Base-by-base conservation (phyloP, 331 rosid species). In the Phaseolus coccineus region DNA sequence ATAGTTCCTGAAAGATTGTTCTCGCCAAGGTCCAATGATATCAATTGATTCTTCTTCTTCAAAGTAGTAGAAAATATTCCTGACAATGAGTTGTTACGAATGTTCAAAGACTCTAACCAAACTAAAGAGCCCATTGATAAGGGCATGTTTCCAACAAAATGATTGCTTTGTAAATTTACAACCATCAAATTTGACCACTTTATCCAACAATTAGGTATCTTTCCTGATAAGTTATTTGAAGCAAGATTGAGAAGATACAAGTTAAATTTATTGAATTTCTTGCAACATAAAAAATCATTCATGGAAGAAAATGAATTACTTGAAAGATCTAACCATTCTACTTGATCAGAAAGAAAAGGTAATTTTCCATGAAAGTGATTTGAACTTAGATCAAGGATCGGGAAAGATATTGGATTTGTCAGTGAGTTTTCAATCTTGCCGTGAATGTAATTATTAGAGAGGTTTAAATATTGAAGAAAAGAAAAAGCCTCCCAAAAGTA, bases 161-260 rank as follows among this genome's bases (percentile, higher is more conserved):
- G 1, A 5, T 76, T 76, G 50, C 47, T 62, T 6, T 47, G 25
- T 62, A 76, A 31, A 11, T 47, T 47, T 3, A 76, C 50, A 6
- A 37, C 50, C 5, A 2, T 0, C 2, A 77, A 8, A 35, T 0
- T 0, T 77, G 28, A n/a, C 66, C 67, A 77, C 5, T 2, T 39
- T 8, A 2, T 42, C 84, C 73, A 82, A n/a, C 85, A 87, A 59
- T 79, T 0, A 2, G 84, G 79, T 12, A 83, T 52, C 28, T 69
- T 53, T 0, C 87, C 77, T 0, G 27, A 67, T 0, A 77, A 59
- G 8, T 63, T 3, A 30, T 86, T 86, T 4, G 57, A 71, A 0
- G 0, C 8, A 52, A 80, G 71, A 64, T 24, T 63, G 61, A 63
- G 30, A 77, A 51, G 4, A 2, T 3, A 4, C 8, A 71, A 37